Conservation (phyloP, 495 filamentous ascomycete species). For the Neurospora sublineolata region DNA sequence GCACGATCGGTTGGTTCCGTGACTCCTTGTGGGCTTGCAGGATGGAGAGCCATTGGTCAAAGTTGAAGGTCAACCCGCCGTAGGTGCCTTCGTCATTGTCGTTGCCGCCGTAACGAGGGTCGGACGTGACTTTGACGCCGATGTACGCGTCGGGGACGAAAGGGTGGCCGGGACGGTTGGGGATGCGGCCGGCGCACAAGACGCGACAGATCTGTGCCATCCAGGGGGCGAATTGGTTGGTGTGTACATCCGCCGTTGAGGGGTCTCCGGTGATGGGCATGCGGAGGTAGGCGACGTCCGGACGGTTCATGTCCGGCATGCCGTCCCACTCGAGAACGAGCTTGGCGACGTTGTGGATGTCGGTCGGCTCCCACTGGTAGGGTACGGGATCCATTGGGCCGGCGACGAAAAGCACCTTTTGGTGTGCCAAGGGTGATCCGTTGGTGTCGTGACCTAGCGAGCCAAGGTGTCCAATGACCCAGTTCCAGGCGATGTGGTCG, state of each 20-base stretch:
- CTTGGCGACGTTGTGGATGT: conserved; percentile 4
- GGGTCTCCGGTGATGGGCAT: conserved; percentile 4
- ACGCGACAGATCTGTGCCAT: conserved; percentile 11
- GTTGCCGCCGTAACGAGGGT: neutral
- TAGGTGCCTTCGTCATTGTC: conserved; percentile 1
- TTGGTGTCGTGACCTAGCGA: neutral
- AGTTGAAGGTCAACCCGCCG: conserved; percentile 12
- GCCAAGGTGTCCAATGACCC: neutral
- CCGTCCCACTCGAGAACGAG: conserved; percentile 11
- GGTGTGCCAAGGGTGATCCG: neutral
- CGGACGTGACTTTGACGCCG: neutral
- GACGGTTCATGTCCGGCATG: conserved; percentile 4
- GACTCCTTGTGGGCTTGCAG: neutral
- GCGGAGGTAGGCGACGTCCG: conserved; percentile 21
- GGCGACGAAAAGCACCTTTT: conserved; percentile 10
- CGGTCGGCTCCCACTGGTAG: conserved; percentile 9
- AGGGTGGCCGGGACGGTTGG: conserved; percentile 13
- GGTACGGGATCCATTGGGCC: conserved; percentile 9
- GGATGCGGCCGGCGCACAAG: conserved; percentile 11
- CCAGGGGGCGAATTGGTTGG: conserved; percentile 11
- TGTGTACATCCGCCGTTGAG: conserved; percentile 1
- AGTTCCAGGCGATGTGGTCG: conserved; percentile 6
- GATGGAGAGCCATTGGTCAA: conserved; percentile 4
- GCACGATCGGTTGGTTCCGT: neutral
- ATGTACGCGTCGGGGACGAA: conserved; percentile 15